A percentile compares a stretch with the other conserved stretches of the same genome.
Evolutionary conservation across 495 filamentous ascomycete genomes (phyloP).

Genomic region (Lepidopterella palustris): DNA sequence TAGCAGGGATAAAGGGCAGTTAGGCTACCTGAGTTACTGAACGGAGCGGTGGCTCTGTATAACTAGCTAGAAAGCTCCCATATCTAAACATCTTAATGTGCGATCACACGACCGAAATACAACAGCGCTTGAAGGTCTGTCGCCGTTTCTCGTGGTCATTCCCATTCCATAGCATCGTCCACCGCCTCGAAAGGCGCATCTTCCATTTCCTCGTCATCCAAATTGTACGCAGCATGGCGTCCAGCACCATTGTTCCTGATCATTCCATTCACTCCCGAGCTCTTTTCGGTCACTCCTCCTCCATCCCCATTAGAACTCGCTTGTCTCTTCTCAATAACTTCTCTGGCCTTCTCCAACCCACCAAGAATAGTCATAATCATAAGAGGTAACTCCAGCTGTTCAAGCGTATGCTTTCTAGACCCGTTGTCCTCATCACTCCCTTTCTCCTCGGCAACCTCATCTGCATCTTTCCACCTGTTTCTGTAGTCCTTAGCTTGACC

Average conservation of each 20-base stretch:
- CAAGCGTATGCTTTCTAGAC: constrained; percentile 35
- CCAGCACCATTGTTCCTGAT: constrained; percentile 33
- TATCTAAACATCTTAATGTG: too few species aligned
- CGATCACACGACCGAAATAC: too few species aligned
- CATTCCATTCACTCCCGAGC: neutral
- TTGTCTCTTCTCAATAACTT: constrained; percentile 27
- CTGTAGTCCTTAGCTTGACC: constrained; percentile 55
- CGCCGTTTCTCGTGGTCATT: too few species aligned
- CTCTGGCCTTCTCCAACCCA: constrained; percentile 38
- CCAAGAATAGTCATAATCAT: constrained; percentile 44
- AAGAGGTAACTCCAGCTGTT: constrained; percentile 42
- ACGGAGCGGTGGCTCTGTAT: too few species aligned
- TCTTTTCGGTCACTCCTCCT: neutral
- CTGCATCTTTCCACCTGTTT: constrained; percentile 61
- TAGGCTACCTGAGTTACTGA: too few species aligned
- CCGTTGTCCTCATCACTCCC: constrained; percentile 33
- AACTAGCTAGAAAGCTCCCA: too few species aligned
- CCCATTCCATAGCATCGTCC: constrained; percentile 43
- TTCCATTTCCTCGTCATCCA: constrained; percentile 11
- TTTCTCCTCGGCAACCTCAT: constrained; percentile 21
- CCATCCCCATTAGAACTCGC: constrained; percentile 13
- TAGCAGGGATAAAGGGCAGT: too few species aligned
- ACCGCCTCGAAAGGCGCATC: constrained; percentile 49
- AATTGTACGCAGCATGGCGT: neutral
- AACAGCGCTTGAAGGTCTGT: too few species aligned